phyloP scores from a whole-genome alignment of 2,329 filamentous ascomycete species.

The Aphanoascus verrucosus region DNA sequence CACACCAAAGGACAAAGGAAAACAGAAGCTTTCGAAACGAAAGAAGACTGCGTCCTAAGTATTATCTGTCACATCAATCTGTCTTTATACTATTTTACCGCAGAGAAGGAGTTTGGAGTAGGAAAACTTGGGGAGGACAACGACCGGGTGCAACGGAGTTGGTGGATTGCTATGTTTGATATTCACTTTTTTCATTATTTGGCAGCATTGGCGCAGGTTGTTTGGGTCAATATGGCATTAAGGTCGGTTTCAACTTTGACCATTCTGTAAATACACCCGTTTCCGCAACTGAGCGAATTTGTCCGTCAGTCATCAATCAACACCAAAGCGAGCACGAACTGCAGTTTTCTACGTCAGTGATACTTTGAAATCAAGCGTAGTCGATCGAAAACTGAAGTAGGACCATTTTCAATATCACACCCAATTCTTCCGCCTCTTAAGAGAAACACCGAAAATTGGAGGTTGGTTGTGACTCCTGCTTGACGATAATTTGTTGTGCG shows the following conservation, averaged over 20 bases:
- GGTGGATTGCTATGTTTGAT: neutral
- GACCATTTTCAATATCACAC: too few species aligned
- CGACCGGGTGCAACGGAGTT: conserved; percentile 17
- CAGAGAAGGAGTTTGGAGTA: conserved; percentile 3
- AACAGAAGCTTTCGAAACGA: conserved; percentile 1
- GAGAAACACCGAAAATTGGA: too few species aligned
- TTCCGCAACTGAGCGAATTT: too few species aligned
- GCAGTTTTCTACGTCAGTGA: too few species aligned
- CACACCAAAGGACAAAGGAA: conserved; percentile 4
- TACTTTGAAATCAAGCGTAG: too few species aligned
- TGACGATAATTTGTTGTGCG: too few species aligned
- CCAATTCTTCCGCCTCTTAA: too few species aligned
- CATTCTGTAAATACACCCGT: too few species aligned
- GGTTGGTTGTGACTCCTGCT: too few species aligned
- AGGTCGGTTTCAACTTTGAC: neutral
- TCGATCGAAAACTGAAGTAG: too few species aligned
- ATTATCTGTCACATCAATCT: neutral
- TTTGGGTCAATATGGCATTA: neutral
- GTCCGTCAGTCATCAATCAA: too few species aligned
- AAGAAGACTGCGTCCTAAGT: neutral
- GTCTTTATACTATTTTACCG: conserved; percentile 1
- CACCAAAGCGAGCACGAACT: too few species aligned
- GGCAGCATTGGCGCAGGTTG: neutral
- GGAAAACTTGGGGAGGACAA: neutral
- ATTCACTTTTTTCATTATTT: neutral